Evolutionary conservation across 768 basidiomycete genomes (phyloP).

Genomic region (Pleurotus citrinopileatus): DNA sequence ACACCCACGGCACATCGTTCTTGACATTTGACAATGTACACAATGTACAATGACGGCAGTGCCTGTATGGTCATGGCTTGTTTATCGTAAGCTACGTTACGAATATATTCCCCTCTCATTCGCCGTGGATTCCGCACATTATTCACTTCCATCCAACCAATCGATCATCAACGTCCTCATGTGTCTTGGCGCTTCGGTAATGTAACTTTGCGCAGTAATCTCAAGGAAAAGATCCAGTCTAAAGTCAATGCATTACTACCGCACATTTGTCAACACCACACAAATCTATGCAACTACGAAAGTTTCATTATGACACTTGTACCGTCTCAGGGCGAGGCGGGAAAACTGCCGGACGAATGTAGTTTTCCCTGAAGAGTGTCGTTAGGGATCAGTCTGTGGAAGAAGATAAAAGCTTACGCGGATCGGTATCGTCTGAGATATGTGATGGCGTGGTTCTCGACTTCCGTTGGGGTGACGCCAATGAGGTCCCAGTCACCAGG

Average conservation of each 20-base stretch:
- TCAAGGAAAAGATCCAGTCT: background rate
- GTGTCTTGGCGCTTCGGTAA: background rate
- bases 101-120: conserved; percentile 8
- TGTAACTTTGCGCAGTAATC: background rate
- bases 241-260: conserved; percentile 4
- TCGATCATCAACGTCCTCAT: background rate
- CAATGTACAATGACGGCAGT: conserved; percentile 4
- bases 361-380: conserved; percentile 50
- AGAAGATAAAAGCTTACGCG: conserved; percentile 55
- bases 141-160: background rate
- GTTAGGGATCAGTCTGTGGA: conserved; percentile 21
- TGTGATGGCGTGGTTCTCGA: conserved; percentile 85
- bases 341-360: conserved; percentile 63
- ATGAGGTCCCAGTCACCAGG: conserved; percentile 82
- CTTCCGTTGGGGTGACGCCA: conserved; percentile 76
- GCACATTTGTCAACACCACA: background rate
- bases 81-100: conserved; percentile 9
- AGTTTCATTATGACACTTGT: conserved; percentile 6
- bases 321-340: conserved; percentile 37
- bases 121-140: background rate
- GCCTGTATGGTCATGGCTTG: conserved; percentile 3
- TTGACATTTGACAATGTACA: conserved; percentile 9
- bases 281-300: background rate
- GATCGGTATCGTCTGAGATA: conserved; percentile 88
- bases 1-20: conserved; percentile 20